Conservation (phyloP, 1,284 basidiomycete genomes). For the Hemileia vastatrix region DNA sequence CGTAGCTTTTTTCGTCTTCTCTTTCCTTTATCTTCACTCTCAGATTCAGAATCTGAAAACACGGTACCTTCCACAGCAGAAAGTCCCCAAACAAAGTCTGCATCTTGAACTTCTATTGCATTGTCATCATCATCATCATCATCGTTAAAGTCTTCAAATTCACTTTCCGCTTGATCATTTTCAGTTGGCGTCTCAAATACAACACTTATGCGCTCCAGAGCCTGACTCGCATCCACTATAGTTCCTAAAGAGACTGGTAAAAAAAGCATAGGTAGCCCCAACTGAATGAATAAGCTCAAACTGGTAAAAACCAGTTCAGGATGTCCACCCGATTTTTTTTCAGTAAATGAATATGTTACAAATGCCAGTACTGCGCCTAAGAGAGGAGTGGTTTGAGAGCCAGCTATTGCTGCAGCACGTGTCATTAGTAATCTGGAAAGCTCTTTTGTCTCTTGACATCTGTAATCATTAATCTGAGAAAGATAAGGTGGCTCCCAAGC, state of each 20-base stretch:
- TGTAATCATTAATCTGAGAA: conserved; percentile 56
- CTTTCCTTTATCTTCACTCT: neutral
- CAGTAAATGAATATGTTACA: conserved; percentile 63
- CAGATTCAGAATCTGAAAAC: neutral
- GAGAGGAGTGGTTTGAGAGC: conserved; percentile 58
- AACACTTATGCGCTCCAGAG: no score
- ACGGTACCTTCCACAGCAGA: no score
- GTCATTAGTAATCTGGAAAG: conserved; percentile 66
- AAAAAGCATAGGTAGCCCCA: conserved; percentile 16
- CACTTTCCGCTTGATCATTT: conserved; percentile 57
- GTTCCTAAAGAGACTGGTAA: conserved; percentile 64
- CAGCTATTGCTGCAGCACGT: conserved; percentile 59
- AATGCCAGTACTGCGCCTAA: conserved; percentile 78
- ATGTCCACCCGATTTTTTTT: conserved; percentile 53
- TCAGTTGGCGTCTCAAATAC: no score
- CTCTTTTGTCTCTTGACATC: conserved; percentile 65
- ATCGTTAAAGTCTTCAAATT: conserved; percentile 56
- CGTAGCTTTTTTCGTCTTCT: neutral
- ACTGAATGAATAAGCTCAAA: conserved; percentile 4
- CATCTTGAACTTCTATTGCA: conserved; percentile 59
- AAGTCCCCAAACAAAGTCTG: conserved; percentile 78
- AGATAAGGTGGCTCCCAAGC: conserved; percentile 69
- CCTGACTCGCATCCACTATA: conserved; percentile 58
- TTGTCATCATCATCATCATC: conserved; percentile 49
- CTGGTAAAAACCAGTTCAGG: conserved; percentile 10